Conservation (phyloP, 768 basidiomycete species). For the Mycena polygramma region DNA sequence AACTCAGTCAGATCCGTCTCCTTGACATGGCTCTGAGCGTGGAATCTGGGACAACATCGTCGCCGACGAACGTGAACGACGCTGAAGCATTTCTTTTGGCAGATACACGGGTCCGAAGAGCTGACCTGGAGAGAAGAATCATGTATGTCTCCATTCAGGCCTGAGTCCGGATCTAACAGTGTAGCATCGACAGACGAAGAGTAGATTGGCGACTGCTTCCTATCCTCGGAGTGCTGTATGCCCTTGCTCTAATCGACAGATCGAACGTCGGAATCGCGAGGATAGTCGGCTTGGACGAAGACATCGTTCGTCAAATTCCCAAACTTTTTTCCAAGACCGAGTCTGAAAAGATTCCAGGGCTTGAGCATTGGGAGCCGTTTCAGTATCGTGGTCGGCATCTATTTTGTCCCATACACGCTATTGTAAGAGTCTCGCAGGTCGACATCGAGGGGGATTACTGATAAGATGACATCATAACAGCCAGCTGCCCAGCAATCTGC, state of each 20-base stretch:
- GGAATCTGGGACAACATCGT: slow-evolving; percentile 15
- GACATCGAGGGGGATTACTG: slow-evolving; percentile 7
- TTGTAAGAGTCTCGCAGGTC: slow-evolving; percentile 49
- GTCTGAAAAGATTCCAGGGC: slow-evolving; percentile 43
- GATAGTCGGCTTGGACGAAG: slow-evolving; percentile 55
- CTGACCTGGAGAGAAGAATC: slow-evolving; percentile 29
- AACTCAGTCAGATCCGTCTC: slow-evolving; percentile 17
- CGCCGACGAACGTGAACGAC: slow-evolving; percentile 18
- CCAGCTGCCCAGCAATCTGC: slow-evolving; percentile 59
- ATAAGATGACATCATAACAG: slow-evolving; percentile 39
- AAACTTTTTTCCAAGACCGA: background rate
- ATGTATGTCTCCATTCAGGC: slow-evolving; percentile 18
- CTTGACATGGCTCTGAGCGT: slow-evolving; percentile 7
- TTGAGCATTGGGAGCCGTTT: slow-evolving; percentile 56
- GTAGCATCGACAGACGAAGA: slow-evolving; percentile 48
- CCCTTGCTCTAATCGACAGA: slow-evolving; percentile 56
- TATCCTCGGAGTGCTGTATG: slow-evolving; percentile 54
- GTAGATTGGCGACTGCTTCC: slow-evolving; percentile 57
- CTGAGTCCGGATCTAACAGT: slow-evolving; percentile 8
- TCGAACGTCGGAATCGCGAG: slow-evolving; percentile 58
- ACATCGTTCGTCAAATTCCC: slow-evolving; percentile 47
- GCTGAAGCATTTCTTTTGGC: slow-evolving; percentile 25
- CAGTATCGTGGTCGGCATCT: slow-evolving; percentile 60
- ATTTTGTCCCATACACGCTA: slow-evolving; percentile 63
- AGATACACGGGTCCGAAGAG: slow-evolving; percentile 18